Evolutionary conservation across 306 rosid species (phyloP), one percentile per base, ranked within the genome.

Genomic region (Boehmeria nivea): DNA sequence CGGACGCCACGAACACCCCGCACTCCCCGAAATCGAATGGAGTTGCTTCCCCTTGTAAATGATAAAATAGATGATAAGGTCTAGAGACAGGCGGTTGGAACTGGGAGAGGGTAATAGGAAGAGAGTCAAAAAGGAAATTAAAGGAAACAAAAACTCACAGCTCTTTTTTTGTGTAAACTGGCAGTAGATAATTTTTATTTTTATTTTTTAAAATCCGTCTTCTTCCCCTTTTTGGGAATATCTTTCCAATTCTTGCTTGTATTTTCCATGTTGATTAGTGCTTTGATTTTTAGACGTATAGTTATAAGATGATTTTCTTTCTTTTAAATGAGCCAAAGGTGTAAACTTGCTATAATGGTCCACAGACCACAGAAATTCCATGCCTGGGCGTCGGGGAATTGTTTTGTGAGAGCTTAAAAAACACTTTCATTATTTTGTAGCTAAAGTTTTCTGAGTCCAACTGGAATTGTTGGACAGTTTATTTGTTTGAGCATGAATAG

Each of bases 21-120:
- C 34, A 90, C 95, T 27, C 95, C 97, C 24, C 69, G 90, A 24
- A 79, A 62, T 73, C 94, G 73, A 67, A 70, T 77, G 78, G 98
- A 91, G 87, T 65, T 87, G 73, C 82, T 67, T 45, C 95, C 98
- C 38, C 96, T 91, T 73, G 96, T 91, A 82, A 90, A 84, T 81
- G 98, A 91, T 61, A 91, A 84, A 70, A 61, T 84, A 76, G 96
- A 87, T 76, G 84, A 87, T 45, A 87, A 84, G 76, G 74, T 82
- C 73, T 91, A 56, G 70, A 57, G 44, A 33, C 12, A 54, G 57
- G 51, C 78, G 55, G 75, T 55, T 64, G 58, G 60, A 36, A 57
- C n/a, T 12, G 10, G 4, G 26, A 61, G 25, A n/a, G 42, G 27
- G 17, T 70, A 51, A 72, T 73, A 77, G 74, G 72, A 47, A 64